Percentiles rank a stretch among this genome's conserved stretches.
Evolutionary conservation across 2,329 filamentous ascomycete species (phyloP).

Genomic region (Aspergillus proliferans): DNA sequence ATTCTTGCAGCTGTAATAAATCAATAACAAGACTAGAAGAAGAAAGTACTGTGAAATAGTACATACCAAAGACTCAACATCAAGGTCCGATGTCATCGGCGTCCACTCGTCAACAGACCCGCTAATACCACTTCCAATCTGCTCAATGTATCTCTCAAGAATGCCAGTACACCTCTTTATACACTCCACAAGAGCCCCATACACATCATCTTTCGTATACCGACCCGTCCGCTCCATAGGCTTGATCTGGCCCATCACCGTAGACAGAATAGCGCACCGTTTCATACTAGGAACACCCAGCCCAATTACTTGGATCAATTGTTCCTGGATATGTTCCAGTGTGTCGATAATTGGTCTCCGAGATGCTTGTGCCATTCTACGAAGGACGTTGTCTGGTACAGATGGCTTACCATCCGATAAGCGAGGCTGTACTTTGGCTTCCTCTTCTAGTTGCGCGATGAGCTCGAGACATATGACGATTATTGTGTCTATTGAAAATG

Average conservation of each 20-base stretch:
- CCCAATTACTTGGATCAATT: constrained; percentile 15
- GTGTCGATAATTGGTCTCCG: constrained; percentile 12
- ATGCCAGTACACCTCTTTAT: constrained; percentile 3
- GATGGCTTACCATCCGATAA: neutral
- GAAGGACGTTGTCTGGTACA: constrained; percentile 5
- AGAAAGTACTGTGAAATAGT: neutral
- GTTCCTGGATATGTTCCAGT: constrained; percentile 13
- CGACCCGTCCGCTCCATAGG: constrained; percentile 9
- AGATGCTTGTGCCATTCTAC: constrained; percentile 6
- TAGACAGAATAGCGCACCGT: constrained; percentile 10
- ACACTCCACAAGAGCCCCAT: constrained; percentile 6
- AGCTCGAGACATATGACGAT: constrained; percentile 16
- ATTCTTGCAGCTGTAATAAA: neutral
- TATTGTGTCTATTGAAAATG: constrained; percentile 18
- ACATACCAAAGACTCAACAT: neutral
- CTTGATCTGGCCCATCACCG: constrained; percentile 10
- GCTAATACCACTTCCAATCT: neutral
- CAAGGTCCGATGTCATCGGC: neutral
- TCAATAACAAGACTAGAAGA: neutral
- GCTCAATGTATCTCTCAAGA: constrained; percentile 1
- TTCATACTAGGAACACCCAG: constrained; percentile 14
- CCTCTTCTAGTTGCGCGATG: constrained; percentile 19
- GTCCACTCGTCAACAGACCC: neutral
- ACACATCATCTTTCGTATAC: constrained; percentile 6
- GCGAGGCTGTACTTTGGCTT: constrained; percentile 1